Evolutionary conservation across 345 rosid species (phyloP).

Genomic region (Schrenkiella parvula): DNA sequence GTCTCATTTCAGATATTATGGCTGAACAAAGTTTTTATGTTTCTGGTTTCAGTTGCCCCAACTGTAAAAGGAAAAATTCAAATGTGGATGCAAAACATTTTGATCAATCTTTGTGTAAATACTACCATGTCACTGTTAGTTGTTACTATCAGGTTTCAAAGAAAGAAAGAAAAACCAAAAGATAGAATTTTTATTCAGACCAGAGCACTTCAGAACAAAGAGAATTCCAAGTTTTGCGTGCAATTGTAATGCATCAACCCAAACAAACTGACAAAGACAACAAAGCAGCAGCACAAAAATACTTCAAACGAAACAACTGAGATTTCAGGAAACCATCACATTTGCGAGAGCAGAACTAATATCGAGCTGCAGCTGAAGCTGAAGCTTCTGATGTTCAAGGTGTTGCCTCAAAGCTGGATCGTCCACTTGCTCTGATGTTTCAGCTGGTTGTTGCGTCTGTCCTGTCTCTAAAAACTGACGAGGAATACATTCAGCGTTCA

Average conservation of each 20-base stretch:
- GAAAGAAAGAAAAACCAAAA: not conserved
- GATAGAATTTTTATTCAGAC: not conserved
- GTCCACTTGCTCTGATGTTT: slow-evolving; percentile 20
- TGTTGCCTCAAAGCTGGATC: slow-evolving; percentile 32
- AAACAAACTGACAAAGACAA: not conserved
- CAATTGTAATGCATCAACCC: not conserved
- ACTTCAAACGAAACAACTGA: slow-evolving; percentile 31
- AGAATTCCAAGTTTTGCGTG: not conserved
- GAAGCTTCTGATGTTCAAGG: slow-evolving; percentile 31
- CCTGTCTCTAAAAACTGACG: slow-evolving; percentile 3
- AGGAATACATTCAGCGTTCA: slow-evolving; percentile 12
- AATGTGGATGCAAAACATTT: slow-evolving; percentile 19
- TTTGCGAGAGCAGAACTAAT: slow-evolving; percentile 37
- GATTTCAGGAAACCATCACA: slow-evolving; percentile 36
- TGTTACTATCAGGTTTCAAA: not conserved
- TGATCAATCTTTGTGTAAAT: slow-evolving; percentile 23
- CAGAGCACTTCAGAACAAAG: not conserved
- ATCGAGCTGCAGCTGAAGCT: slow-evolving; percentile 34
- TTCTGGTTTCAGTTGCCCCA: slow-evolving; percentile 23
- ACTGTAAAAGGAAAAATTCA: not conserved
- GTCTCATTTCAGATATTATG: slow-evolving; percentile 6
- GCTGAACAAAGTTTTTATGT: slow-evolving; percentile 9
- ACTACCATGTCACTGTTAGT: not conserved
- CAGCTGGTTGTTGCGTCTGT: not conserved
- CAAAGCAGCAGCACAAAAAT: not conserved